Base-by-base conservation (phyloP, 805 yeast genomes). In the Candida suzukii region DNA sequence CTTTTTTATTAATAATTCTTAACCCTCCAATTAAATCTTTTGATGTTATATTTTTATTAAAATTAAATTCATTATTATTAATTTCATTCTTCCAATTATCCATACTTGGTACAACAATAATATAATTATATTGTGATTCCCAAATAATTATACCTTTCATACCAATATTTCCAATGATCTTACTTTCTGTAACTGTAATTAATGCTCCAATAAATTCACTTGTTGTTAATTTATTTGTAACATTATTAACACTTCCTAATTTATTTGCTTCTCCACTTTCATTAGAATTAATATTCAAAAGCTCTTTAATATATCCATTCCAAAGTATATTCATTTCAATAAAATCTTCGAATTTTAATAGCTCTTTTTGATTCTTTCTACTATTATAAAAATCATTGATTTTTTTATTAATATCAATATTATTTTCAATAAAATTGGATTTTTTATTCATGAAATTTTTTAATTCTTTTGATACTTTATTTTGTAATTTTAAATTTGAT, bases 181-280 rank as follows among this genome's bases (percentile, higher is more conserved):
- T 61, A n/a, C 86, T 68, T 37, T 76, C 72, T 2, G 68, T 51
- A 0, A 88, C 88, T 13, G 68, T 68, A 13, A 88, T 43, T 33
- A 60, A 57, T n/a, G 93, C 75, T 3, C 97, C 96, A 50, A 82
- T 83, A 60, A 74, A 83, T 53, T 88, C 97, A 2, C 93, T 86
- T 45, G 82, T 72, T 1, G 91, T 73, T 32, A 88, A 61, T 49
- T 81, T 78, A 6, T 76, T 65, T 18, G 83, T 58, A 1, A 78
- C 50, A 10, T 44, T 41, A 42, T 34, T 53, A 40, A 59, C 43
- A 28, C 56, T 55, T 13, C 48, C 47, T 34, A 52, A 7, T 41
- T 47, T 28, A 60, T 49, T 21, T 26, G 17, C n/a, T 14, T 16
- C 25, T 6, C 17, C 18, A 16, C 20, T 36, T 17, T 30, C 38